Evolutionary conservation across 73 alveolate genomes (phyloP), one percentile per base, ranked within the genome.

Genomic region (Urostyla sp.): DNA sequence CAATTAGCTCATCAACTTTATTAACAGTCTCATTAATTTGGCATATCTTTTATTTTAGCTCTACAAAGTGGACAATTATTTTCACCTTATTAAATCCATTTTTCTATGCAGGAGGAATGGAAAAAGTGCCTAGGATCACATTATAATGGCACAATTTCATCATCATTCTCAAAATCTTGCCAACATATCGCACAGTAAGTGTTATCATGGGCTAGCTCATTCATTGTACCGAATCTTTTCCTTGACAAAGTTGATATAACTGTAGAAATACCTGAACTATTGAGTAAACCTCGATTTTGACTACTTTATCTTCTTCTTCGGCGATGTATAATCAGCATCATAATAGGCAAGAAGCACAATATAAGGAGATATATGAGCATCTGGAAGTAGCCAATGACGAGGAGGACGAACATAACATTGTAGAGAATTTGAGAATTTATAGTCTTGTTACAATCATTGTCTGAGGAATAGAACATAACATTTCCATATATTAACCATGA

Each of bases 91-190:
- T 18, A 13, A 27, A 93, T 50, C 98, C 98, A 93, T 37, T 79
- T 40, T 61, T 75, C 80, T 53, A 93, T 56, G 55, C 98, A 93
- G 24, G 85, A 36, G 52, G 91, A 28, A 87, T 93, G 98, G 58
- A 91, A 93, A 43, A 34, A 86, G 80, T 93, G 98, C 32, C 80
- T 60, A 7, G 31, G 50, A 57, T 78, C 61, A 56, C 98, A 93
- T 45, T 72, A 67, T 52, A 93, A 59, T 32, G 28, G 45, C 3
- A 88, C 78, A 54, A 91, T 81, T 24, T 87, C 80, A 21, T 91
- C 91, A 20, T 87, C 92, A 54, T 63, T 44, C 36, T 72, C 85
- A 66, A 80, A 91, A 16, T 80, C 74, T 1, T 28, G 52, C 61
- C 80, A 45, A 52, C 98, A 93, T 30, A 93, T 93, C 23, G 75